Evolutionary conservation across 345 rosid genomes (phyloP).

Genomic region (Citrus inodora): DNA sequence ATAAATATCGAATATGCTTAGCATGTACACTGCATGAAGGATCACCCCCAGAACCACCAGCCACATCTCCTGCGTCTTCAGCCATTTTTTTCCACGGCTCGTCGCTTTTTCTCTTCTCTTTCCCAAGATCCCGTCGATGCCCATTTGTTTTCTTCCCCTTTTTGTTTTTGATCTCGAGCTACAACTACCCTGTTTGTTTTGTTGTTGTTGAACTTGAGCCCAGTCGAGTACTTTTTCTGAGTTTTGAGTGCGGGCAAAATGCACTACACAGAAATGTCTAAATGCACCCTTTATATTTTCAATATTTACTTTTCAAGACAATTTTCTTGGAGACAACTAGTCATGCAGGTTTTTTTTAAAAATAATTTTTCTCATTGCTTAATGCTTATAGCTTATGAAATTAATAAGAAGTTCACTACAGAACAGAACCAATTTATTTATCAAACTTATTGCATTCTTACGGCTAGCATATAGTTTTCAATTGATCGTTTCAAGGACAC

Average conservation of each 20-base stretch:
- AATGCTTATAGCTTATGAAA: no score
- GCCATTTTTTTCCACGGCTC: constrained; percentile 45
- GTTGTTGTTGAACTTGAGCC: background rate
- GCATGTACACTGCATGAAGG: constrained; percentile 89
- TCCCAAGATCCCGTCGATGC: constrained; percentile 79
- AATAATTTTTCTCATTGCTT: no score
- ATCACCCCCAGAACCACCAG: constrained; percentile 71
- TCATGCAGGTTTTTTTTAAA: no score
- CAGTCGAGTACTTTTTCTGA: no score
- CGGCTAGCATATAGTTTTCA: no score
- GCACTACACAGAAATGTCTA: background rate
- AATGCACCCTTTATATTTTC: background rate
- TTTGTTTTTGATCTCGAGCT: background rate
- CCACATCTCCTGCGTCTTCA: constrained; percentile 72
- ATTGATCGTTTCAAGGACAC: no score
- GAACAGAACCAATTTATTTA: no score
- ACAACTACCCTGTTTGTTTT: background rate
- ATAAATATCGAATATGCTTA: constrained; percentile 95
- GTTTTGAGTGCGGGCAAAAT: background rate
- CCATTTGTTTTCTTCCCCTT: constrained; percentile 28
- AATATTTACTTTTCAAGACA: background rate
- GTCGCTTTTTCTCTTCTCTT: constrained; percentile 13
- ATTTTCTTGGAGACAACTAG: background rate
- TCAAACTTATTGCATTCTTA: no score
- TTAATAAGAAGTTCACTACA: no score